Evolutionary conservation across 2,329 filamentous ascomycete genomes (phyloP).

Genomic region (Plectosphaerella sp.): DNA sequence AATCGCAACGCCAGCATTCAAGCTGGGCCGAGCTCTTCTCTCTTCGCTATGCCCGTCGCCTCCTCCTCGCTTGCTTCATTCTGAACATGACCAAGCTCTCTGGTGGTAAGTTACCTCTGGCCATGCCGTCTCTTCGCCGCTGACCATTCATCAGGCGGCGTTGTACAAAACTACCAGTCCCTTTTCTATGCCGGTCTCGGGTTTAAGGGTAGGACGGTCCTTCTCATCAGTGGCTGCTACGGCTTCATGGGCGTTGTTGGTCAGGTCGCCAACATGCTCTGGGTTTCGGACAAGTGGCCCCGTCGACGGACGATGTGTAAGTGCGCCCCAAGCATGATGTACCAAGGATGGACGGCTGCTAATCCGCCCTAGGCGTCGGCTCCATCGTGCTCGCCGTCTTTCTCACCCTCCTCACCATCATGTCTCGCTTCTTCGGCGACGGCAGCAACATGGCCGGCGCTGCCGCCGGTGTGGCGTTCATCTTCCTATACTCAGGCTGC

Average conservation of each 20-base stretch:
- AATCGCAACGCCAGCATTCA: constrained; percentile 11
- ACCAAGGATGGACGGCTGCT: too few relatives aligned
- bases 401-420: too few relatives aligned
- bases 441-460: constrained; percentile 18
- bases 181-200: constrained; percentile 28
- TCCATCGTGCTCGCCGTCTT: too few relatives aligned
- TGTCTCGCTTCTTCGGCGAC: too few relatives aligned
- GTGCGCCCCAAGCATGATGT: too few relatives aligned
- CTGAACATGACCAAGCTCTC: constrained; percentile 26
- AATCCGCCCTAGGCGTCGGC: too few relatives aligned
- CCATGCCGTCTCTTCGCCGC: too few relatives aligned
- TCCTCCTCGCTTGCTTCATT: constrained; percentile 24
- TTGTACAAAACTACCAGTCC: constrained; percentile 31
- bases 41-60: constrained; percentile 21
- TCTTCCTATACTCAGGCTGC: constrained; percentile 28
- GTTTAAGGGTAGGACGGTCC: constrained; percentile 21
- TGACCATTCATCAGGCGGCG: too few relatives aligned
- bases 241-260: constrained; percentile 31
- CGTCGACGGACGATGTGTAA: constrained; percentile 11
- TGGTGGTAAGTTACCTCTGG: too few relatives aligned
- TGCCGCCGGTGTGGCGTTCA: constrained; percentile 27
- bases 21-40: constrained; percentile 16
- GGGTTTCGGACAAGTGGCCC: constrained; percentile 27
- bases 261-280: constrained; percentile 23
- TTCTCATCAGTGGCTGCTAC: constrained; percentile 28